Evolutionary conservation across 106 monocot species (phyloP).

Genomic region (Phalaenopsis aphrodite): DNA sequence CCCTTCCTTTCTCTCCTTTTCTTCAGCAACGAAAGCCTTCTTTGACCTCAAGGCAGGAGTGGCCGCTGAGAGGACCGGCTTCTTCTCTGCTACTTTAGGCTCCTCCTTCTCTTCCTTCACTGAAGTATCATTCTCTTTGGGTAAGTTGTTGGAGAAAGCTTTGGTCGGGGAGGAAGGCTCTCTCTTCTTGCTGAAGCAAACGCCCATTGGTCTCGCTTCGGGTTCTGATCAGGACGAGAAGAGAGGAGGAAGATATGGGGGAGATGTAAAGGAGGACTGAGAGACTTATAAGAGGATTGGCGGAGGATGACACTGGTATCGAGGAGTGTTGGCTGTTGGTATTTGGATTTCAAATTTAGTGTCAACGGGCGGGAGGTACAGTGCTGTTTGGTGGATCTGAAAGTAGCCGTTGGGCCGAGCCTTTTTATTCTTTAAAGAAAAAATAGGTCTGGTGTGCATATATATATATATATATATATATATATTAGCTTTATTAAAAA

Average conservation of each 20-base stretch:
- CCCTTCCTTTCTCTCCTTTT: not conserved
- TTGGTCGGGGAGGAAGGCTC: not conserved
- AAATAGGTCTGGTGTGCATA: too few species aligned
- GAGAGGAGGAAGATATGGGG: not conserved
- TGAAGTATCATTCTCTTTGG: not conserved
- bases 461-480: too few species aligned
- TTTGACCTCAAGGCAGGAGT: not conserved
- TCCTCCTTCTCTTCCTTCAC: constrained; percentile 2
- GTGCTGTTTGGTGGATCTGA: not conserved
- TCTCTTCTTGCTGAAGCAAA: constrained; percentile 26
- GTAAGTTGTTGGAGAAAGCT: not conserved
- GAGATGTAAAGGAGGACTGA: not conserved
- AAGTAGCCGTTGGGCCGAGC: not conserved
- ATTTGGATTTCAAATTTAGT: constrained; percentile 4
- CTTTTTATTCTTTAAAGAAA: not conserved
- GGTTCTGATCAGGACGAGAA: not conserved
- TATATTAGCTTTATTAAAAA: too few species aligned
- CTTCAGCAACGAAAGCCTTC: not conserved
- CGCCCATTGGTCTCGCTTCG: constrained; percentile 8
- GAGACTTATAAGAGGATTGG: not conserved
- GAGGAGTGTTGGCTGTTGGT: not conserved
- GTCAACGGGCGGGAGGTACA: constrained; percentile 9
- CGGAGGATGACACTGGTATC: not conserved
- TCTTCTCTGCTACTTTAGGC: not conserved
- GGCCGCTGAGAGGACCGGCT: not conserved